Evolutionary conservation across 1,139 yeast genomes (phyloP).

Genomic region (Pichia sp.): DNA sequence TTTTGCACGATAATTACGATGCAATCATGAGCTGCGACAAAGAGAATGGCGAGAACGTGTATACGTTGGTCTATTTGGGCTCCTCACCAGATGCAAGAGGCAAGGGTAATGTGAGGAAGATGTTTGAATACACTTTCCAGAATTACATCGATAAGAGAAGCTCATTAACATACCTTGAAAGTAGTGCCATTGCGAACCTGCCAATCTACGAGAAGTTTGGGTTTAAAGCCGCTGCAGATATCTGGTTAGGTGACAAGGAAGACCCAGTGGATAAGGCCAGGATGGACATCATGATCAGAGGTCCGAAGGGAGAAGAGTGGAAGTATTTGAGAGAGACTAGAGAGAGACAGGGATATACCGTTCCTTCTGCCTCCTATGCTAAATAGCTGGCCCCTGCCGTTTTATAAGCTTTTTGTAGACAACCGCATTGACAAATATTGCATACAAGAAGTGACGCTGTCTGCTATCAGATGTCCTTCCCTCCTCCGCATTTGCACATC

Average conservation of each 20-base stretch:
- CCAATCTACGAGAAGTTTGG: slow-evolving; percentile 57
- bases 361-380: slow-evolving; percentile 17
- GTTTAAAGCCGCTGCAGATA: slow-evolving; percentile 43
- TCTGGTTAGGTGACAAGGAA: slow-evolving; percentile 39
- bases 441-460: no score
- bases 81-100: slow-evolving; percentile 55
- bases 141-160: slow-evolving; percentile 41
- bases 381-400: slow-evolving; percentile 9
- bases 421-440: no score
- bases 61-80: slow-evolving; percentile 58
- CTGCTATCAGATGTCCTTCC: no score
- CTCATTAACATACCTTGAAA: slow-evolving; percentile 48
- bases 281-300: slow-evolving; percentile 55
- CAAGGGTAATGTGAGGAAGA: slow-evolving; percentile 55
- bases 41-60: slow-evolving; percentile 32
- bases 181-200: slow-evolving; percentile 44
- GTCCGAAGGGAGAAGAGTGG: slow-evolving; percentile 35
- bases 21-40: slow-evolving; percentile 26
- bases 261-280: slow-evolving; percentile 38
- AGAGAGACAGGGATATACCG: slow-evolving; percentile 16
- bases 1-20: slow-evolving; percentile 42
- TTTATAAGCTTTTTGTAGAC: no score
- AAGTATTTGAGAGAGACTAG: slow-evolving; percentile 21
- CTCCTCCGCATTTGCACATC: no score
- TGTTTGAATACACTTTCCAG: slow-evolving; percentile 50